A percentile compares a stretch with the other conserved stretches of the same genome.
Evolutionary conservation across 495 filamentous ascomycete genomes (phyloP).

Genomic region (Pyrenula massariospora): DNA sequence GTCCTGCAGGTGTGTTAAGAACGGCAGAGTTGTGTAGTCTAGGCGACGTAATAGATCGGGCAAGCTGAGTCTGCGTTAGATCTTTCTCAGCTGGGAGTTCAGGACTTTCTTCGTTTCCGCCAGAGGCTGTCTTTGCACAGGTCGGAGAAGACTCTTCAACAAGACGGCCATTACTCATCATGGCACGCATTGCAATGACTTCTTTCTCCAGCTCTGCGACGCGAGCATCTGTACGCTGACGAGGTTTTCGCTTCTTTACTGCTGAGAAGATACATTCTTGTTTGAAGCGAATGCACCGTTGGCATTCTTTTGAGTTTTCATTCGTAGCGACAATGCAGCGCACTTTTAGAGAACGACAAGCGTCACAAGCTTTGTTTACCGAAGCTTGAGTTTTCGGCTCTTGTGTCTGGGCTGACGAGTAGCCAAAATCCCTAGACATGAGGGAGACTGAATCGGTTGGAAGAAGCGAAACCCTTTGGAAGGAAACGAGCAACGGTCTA

Average conservation of each 20-base stretch:
- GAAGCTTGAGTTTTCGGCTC: not conserved
- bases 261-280: constrained; percentile 66
- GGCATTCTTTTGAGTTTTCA: constrained; percentile 49
- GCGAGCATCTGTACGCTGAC: constrained; percentile 72
- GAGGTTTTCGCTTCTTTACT: constrained; percentile 64
- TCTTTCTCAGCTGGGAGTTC: too few relatives aligned
- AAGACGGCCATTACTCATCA: constrained; percentile 25
- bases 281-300: constrained; percentile 68
- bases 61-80: constrained; percentile 11
- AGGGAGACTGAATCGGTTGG: not conserved
- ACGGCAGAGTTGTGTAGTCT: constrained; percentile 7
- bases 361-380: constrained; percentile 65
- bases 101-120: constrained; percentile 2
- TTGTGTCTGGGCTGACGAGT: not conserved
- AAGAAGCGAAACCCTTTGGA: too few relatives aligned
- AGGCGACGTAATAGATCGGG: constrained; percentile 8
- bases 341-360: constrained; percentile 75
- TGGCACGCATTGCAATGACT: constrained; percentile 52
- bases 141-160: constrained; percentile 22
- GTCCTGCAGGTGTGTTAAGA: constrained; percentile 11
- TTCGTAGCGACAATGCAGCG: constrained; percentile 60
- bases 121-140: constrained; percentile 3
- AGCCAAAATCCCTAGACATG: not conserved
- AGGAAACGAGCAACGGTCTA: too few relatives aligned
- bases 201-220: constrained; percentile 85